Evolutionary conservation across 2,329 filamentous ascomycete genomes (phyloP).

Genomic region (Onygena corvina): DNA sequence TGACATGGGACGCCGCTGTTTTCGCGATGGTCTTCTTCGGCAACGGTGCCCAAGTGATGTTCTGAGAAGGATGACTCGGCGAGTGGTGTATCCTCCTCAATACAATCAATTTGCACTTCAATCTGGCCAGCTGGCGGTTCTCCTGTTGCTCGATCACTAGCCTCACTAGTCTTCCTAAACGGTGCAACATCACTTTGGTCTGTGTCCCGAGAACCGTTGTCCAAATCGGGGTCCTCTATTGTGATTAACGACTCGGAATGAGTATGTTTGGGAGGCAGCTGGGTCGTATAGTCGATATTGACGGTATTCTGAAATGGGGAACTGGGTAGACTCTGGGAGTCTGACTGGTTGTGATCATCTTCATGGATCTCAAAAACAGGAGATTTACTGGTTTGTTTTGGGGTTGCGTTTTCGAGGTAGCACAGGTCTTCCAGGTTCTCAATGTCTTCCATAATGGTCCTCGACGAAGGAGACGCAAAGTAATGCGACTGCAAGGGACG

Average conservation of each 20-base stretch:
- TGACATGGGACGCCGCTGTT: constrained; percentile 33
- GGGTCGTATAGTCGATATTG: constrained; percentile 18
- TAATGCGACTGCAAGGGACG: not conserved
- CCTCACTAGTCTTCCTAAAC: not conserved
- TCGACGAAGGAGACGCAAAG: not conserved
- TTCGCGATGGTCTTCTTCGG: constrained; percentile 31
- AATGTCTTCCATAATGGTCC: not conserved
- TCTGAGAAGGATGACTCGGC: not conserved
- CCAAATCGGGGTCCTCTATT: constrained; percentile 17
- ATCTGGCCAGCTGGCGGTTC: not conserved
- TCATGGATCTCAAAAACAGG: constrained; percentile 11
- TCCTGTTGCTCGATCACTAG: not conserved
- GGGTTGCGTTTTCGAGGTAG: constrained; percentile 1
- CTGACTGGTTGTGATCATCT: constrained; percentile 17
- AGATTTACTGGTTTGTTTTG: constrained; percentile 1
- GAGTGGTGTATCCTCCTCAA: not conserved
- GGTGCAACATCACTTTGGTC: constrained; percentile 10
- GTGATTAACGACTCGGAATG: constrained; percentile 14
- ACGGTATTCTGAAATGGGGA: constrained; percentile 29
- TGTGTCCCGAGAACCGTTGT: constrained; percentile 1
- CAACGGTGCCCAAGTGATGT: constrained; percentile 21
- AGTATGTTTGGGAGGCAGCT: constrained; percentile 15
- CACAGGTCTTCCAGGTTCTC: not conserved
- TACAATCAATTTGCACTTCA: not conserved
- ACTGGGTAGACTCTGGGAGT: constrained; percentile 19